phyloP scores from a whole-genome alignment of 805 yeast genomes.

The Spathaspora arborariae region DNA sequence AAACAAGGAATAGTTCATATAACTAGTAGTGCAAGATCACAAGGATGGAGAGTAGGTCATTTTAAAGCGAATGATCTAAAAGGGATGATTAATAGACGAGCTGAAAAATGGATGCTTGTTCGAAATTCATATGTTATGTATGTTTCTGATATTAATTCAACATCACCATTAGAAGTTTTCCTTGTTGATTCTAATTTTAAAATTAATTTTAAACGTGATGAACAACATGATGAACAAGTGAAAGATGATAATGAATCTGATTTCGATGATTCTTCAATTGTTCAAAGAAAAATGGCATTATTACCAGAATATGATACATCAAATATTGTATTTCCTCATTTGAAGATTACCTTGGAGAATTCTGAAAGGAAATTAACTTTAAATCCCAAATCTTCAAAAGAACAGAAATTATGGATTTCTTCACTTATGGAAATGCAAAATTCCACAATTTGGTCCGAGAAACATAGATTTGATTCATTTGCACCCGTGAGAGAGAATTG shows the following conservation, averaged over 20 bases:
- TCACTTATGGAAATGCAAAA: slow-evolving; percentile 68
- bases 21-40: slow-evolving; percentile 77
- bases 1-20: slow-evolving; percentile 85
- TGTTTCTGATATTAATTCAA: slow-evolving; percentile 80
- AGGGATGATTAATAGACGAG: slow-evolving; percentile 87
- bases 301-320: slow-evolving; percentile 21
- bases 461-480: slow-evolving; percentile 73
- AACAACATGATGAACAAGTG: slow-evolving; percentile 24
- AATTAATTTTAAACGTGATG: slow-evolving; percentile 46
- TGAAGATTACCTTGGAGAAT: slow-evolving; percentile 57
- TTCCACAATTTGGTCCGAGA: slow-evolving; percentile 66
- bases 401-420: slow-evolving; percentile 69
- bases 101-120: slow-evolving; percentile 87
- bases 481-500: slow-evolving; percentile 87
- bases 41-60: slow-evolving; percentile 96
- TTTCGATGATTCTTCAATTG: slow-evolving; percentile 38
- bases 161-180: slow-evolving; percentile 88
- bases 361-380: slow-evolving; percentile 75
- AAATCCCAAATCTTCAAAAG: slow-evolving; percentile 61
- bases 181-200: slow-evolving; percentile 77
- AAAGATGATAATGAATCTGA: slow-evolving; percentile 37
- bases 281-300: slow-evolving; percentile 21
- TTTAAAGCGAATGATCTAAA: slow-evolving; percentile 71
- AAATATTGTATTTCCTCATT: slow-evolving; percentile 50
- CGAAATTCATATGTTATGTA: slow-evolving; percentile 81